A percentile compares a stretch with the other conserved stretches of the same genome.
Conservation (phyloP, 306 rosid species). For the Ammopiptanthus mongolicus region DNA sequence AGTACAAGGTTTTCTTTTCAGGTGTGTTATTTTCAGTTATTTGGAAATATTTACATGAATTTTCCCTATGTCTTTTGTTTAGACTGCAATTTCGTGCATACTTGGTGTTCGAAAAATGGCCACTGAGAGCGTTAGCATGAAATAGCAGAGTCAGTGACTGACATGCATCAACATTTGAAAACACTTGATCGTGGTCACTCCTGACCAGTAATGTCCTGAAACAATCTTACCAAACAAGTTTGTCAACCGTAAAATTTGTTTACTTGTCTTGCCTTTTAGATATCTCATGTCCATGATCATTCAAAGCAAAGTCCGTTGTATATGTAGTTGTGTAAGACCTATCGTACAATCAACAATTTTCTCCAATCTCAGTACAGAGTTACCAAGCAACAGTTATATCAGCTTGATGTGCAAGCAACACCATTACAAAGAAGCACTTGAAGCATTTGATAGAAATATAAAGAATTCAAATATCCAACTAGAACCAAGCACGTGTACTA, state of each 20-base stretch:
- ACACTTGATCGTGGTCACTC: not conserved
- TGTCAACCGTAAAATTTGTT: not conserved
- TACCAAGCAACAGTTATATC: conserved; percentile 43
- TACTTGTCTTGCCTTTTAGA: not conserved
- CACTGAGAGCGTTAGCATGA: conserved; percentile 14
- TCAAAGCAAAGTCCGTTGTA: conserved; percentile 27
- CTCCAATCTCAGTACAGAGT: conserved; percentile 20
- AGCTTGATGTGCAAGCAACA: conserved; percentile 43
- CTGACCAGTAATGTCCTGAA: not conserved
- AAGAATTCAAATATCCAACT: conserved; percentile 29
- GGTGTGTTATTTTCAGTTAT: conserved; percentile 15
- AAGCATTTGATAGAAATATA: conserved; percentile 44
- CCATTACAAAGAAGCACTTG: conserved; percentile 54
- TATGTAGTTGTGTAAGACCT: conserved; percentile 24
- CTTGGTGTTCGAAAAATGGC: conserved; percentile 16
- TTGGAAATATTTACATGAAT: not conserved
- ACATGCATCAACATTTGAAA: not conserved
- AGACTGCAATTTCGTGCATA: conserved; percentile 17
- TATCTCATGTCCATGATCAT: conserved; percentile 25
- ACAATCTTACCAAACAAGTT: conserved; percentile 10
- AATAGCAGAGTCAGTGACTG: not conserved
- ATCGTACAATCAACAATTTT: conserved; percentile 2
- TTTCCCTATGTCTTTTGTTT: not conserved
- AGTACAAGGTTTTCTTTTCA: not conserved
- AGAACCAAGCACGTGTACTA: conserved; percentile 40